phyloP scores from a whole-genome alignment of 2,329 filamentous ascomycete species.

The Akanthomyces dipterigenus region DNA sequence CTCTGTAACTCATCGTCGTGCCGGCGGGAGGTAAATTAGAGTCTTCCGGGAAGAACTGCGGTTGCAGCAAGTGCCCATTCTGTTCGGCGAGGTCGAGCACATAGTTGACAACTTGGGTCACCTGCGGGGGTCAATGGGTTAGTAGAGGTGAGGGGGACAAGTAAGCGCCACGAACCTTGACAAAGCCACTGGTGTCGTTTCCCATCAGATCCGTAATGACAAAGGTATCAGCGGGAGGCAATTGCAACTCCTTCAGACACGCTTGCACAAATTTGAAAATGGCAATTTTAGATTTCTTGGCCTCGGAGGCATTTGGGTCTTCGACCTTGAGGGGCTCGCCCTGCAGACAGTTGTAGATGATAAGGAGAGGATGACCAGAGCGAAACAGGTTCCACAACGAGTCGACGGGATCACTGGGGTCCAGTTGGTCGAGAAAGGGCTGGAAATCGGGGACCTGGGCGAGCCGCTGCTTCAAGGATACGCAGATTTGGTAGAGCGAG shows the following conservation, averaged over 20 bases:
- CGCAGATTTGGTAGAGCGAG: slow-evolving; percentile 92
- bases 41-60: slow-evolving; percentile 50
- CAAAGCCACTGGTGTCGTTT: slow-evolving; percentile 93
- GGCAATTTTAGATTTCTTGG: slow-evolving; percentile 77
- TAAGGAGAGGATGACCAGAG: slow-evolving; percentile 74
- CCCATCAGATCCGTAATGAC: slow-evolving; percentile 87
- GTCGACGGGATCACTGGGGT: slow-evolving; percentile 71
- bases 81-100: slow-evolving; percentile 82
- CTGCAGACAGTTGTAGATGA: slow-evolving; percentile 80
- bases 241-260: slow-evolving; percentile 74
- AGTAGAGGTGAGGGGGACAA: background rate
- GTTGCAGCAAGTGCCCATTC: slow-evolving; percentile 63
- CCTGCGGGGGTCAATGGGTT: slow-evolving; percentile 31
- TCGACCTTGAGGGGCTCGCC: slow-evolving; percentile 62
- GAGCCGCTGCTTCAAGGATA: slow-evolving; percentile 74
- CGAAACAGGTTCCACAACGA: slow-evolving; percentile 84
- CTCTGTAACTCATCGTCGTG: slow-evolving; percentile 65
- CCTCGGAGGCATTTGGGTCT: slow-evolving; percentile 52
- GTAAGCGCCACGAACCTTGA: slow-evolving; percentile 57
- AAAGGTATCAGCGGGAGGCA: slow-evolving; percentile 78
- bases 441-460: slow-evolving; percentile 80
- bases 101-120: slow-evolving; percentile 84
- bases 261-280: slow-evolving; percentile 90
- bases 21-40: slow-evolving; percentile 41
- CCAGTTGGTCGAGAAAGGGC: slow-evolving; percentile 63